These are phyloP conservation scores for Suillus subaureus DNA, from an alignment of 768 basidiomycete species.

Conservation along the genomic window DNA sequence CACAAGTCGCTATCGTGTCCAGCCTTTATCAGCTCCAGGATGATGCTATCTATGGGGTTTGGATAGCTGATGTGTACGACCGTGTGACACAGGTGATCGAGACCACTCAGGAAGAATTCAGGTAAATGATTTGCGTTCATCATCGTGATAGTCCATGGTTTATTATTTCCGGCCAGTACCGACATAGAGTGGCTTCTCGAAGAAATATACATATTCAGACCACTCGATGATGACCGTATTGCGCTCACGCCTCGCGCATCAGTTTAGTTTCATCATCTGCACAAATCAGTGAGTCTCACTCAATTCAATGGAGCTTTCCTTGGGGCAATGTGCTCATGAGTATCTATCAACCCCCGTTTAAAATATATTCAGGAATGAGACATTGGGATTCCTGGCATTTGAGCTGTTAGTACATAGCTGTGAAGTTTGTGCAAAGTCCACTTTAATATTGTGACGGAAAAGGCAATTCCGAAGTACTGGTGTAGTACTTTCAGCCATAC, in stretches of 20 bases:
- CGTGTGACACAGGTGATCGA: background rate
- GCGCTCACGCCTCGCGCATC: constrained; percentile 26
- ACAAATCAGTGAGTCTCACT: background rate
- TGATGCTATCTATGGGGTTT: constrained; percentile 16
- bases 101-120: constrained; percentile 21
- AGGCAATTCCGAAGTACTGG: constrained; percentile 1
- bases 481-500: background rate
- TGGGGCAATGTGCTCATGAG: background rate
- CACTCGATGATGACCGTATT: constrained; percentile 31
- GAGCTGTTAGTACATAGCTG: background rate
- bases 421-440: background rate
- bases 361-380: background rate
- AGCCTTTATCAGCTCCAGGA: constrained; percentile 21
- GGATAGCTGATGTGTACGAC: constrained; percentile 13
- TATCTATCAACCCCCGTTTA: background rate
- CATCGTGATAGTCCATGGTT: background rate
- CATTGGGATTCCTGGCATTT: background rate
- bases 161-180: constrained; percentile 13
- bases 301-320: background rate
- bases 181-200: constrained; percentile 24
- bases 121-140: constrained; percentile 16
- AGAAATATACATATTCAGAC: constrained; percentile 34
- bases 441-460: background rate
- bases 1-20: constrained; percentile 20
- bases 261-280: background rate